Evolutionary conservation across 1,139 yeast species (phyloP).

Genomic region (Kodamaea ohmeri): DNA sequence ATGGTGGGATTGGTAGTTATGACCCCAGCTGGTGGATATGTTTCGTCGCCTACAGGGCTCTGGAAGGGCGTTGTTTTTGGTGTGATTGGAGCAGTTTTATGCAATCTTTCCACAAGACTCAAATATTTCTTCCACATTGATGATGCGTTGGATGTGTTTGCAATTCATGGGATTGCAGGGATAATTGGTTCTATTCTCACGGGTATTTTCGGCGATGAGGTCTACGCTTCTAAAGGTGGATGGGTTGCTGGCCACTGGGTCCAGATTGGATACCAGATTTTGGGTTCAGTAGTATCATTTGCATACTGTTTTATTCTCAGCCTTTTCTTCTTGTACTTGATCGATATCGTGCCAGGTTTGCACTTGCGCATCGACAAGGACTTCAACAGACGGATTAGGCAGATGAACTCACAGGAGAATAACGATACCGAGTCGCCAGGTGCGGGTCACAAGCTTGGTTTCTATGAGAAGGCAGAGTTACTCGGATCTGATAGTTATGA

Average conservation of each 20-base stretch:
- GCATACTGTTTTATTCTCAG: constrained; percentile 39
- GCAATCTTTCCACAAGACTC: constrained; percentile 42
- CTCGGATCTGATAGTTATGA: constrained; percentile 51
- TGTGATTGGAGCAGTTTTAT: constrained; percentile 34
- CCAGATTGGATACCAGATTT: constrained; percentile 48
- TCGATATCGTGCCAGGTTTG: constrained; percentile 47
- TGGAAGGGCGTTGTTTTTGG: constrained; percentile 47
- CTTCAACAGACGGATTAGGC: constrained; percentile 35
- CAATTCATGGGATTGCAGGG: constrained; percentile 47
- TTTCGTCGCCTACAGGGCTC: constrained; percentile 35
- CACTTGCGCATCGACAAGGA: constrained; percentile 46
- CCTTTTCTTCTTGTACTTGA: constrained; percentile 36
- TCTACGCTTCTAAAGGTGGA: constrained; percentile 42
- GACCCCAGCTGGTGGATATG: constrained; percentile 48
- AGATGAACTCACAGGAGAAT: constrained; percentile 23
- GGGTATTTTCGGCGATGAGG: constrained; percentile 40
- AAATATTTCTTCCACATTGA: constrained; percentile 41
- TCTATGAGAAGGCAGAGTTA: constrained; percentile 38
- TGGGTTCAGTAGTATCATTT: constrained; percentile 43
- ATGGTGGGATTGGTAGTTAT: constrained; percentile 45
- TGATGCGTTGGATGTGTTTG: constrained; percentile 47
- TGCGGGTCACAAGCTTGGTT: constrained; percentile 14
- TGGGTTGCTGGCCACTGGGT: constrained; percentile 48
- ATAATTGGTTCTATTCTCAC: constrained; percentile 42
- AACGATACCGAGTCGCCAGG: constrained; percentile 22